A percentile compares a stretch with the other conserved stretches of the same genome.
phyloP scores from a whole-genome alignment of 345 rosid genomes.

The Ceriops tagal region DNA sequence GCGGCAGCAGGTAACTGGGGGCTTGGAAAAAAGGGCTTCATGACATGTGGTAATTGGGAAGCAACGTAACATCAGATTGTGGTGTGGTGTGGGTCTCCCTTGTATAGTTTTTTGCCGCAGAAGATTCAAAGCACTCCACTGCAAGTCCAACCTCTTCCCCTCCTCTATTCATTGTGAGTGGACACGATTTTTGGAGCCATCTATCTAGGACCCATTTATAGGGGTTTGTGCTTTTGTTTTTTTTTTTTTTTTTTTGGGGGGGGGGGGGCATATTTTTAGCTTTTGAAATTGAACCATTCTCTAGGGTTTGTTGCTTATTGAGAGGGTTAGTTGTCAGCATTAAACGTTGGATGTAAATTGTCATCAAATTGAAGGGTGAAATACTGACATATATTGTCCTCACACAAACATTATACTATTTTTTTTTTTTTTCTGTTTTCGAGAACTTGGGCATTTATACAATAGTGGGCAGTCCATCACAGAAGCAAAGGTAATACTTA shows the following conservation, averaged over 20 bases:
- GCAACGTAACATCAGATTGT: conserved; percentile 21
- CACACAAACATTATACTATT: no score
- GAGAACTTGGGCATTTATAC: no score
- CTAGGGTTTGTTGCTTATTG: no score
- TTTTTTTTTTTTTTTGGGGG: no score
- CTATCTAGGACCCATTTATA: conserved; percentile 11
- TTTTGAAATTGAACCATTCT: not conserved
- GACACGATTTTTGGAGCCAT: conserved; percentile 28
- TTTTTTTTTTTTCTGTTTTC: no score
- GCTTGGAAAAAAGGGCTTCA: not conserved
- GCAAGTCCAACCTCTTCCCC: conserved; percentile 25
- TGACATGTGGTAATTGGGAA: conserved; percentile 12
- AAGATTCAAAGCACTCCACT: conserved; percentile 32
- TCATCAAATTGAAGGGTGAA: no score
- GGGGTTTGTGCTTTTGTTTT: conserved; percentile 9
- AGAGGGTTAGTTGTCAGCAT: no score
- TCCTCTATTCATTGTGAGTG: conserved; percentile 26
- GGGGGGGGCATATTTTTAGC: not conserved
- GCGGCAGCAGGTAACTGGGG: not conserved
- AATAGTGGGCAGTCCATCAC: no score
- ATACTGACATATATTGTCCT: no score
- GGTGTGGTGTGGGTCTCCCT: conserved; percentile 19
- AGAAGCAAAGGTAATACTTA: no score
- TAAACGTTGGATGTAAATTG: no score
- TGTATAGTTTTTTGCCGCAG: conserved; percentile 23